Conservation (phyloP, 2,329 filamentous ascomycete species). For the Pseudogymnoascus verrucosus region DNA sequence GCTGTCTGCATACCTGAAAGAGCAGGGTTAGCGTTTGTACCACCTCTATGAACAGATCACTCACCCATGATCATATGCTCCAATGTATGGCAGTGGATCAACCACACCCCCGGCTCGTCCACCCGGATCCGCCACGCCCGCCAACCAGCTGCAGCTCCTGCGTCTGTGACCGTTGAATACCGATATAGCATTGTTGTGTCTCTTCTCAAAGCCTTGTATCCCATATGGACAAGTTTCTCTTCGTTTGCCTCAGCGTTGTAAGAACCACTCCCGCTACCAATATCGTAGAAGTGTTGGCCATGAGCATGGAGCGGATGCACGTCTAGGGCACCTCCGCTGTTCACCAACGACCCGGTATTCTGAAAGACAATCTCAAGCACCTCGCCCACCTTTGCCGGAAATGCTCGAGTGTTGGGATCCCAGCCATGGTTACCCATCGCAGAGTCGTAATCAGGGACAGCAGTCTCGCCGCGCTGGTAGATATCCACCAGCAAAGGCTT, state of each 20-base stretch:
- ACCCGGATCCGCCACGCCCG: conserved; percentile 27
- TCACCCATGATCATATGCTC: conserved; percentile 37
- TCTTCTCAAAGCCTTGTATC: conserved; percentile 17
- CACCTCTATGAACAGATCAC: too few species aligned
- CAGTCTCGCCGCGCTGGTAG: too few species aligned
- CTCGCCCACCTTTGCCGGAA: conserved; percentile 34
- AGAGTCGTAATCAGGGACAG: conserved; percentile 13
- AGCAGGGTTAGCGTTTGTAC: too few species aligned
- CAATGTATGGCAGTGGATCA: conserved; percentile 38
- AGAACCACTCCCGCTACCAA: conserved; percentile 37
- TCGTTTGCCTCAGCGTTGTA: conserved; percentile 36
- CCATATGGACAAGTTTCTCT: conserved; percentile 23
- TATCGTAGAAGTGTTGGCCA: conserved; percentile 37
- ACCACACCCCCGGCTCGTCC: conserved; percentile 26
- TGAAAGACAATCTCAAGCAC: conserved; percentile 35
- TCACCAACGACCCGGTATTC: conserved; percentile 13
- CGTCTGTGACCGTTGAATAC: conserved; percentile 26
- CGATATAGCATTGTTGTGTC: conserved; percentile 40
- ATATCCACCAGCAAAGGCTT: too few species aligned
- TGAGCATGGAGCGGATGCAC: conserved; percentile 32
- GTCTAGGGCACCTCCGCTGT: conserved; percentile 9
- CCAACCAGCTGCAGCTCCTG: too few species aligned
- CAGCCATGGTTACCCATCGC: conserved; percentile 27
- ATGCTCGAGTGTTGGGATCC: conserved; percentile 31
- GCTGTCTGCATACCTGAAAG: too few species aligned